Base-by-base conservation (phyloP, 208 protist genomes). In the Leishmania major region DNA sequence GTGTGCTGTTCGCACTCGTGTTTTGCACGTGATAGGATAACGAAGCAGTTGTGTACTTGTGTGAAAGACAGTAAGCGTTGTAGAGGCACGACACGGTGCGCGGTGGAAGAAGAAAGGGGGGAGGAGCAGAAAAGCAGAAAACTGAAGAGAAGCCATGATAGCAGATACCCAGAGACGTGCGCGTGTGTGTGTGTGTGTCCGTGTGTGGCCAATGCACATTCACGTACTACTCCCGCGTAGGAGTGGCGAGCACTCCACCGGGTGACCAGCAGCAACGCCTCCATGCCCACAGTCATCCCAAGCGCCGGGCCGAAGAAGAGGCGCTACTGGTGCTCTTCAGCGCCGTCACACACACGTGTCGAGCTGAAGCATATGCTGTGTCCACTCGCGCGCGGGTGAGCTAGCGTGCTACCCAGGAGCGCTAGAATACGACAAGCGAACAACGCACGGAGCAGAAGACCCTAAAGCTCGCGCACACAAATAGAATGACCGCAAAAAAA, bases 151-250 rank as follows among this genome's bases (percentile, higher is more conserved):
- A 10, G 55, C 22, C 53, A 73, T n/a, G 60, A 37, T 37, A 72
- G 60, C 25, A 51, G 35, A 60, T 57, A 11, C 49, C 35, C 53
- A 49, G 22, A 64, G 31, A 25, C 22, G 17, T 37, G 49, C n/a
- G 22, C 5, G 49, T 28, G n/a, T 47, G 47, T 15, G 47, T 28
- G 47, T 40, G 37, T 25, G 35, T 40, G 74, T 49, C 5, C 5
- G 74, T 64, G 15, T 28, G 53, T 64, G 17, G 17, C 53, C 13
- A 28, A 55, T 85, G 45, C n/a, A 37, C 47, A 45, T 80, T 60
- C 10, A 3, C 47, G 17, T 51, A n/a, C 28, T 8, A 45, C 66
- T 25, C 22, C 25, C 17, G 43, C 40, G 40, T 40, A 73, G 5
- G 40, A 28, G 69, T 73, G 3, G n/a, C 43, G 43, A n/a, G 43